phyloP scores from a whole-genome alignment of 2,329 filamentous ascomycete genomes.

The Albifimbria verrucaria region DNA sequence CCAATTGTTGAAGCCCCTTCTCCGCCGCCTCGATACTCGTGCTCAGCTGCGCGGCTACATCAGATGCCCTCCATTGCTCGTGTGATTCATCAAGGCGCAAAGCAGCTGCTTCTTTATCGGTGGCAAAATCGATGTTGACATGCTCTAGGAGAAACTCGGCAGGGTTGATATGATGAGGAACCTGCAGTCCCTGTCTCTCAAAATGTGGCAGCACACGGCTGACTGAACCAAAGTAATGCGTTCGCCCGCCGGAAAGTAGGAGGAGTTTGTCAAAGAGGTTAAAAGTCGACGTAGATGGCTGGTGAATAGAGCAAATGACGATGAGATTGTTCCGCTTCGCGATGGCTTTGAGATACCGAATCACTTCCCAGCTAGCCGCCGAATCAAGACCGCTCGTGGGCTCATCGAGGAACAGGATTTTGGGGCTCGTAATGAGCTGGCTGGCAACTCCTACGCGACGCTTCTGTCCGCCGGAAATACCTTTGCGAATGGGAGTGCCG shows the following conservation, averaged over 20 bases:
- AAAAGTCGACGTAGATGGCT: constrained; percentile 77
- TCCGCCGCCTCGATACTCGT: constrained; percentile 21
- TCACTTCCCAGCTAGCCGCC: constrained; percentile 71
- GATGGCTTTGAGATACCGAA: constrained; percentile 66
- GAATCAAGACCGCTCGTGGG: constrained; percentile 83
- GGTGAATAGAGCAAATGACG: constrained; percentile 80
- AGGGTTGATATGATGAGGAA: constrained; percentile 72
- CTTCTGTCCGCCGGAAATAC: constrained; percentile 83
- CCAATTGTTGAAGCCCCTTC: constrained; percentile 20
- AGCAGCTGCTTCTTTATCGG: constrained; percentile 40
- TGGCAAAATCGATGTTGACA: constrained; percentile 72
- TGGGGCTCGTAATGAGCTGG: constrained; percentile 76
- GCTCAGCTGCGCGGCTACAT: constrained; percentile 14
- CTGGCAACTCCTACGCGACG: constrained; percentile 75
- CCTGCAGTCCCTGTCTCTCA: constrained; percentile 51
- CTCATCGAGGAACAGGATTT: constrained; percentile 79
- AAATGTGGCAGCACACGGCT: constrained; percentile 61
- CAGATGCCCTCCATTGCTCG: constrained; percentile 19
- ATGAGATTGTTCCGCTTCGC: constrained; percentile 68
- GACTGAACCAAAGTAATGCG: constrained; percentile 70
- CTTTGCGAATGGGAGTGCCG: constrained; percentile 79
- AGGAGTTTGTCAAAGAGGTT: constrained; percentile 77
- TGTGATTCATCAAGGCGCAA: constrained; percentile 25
- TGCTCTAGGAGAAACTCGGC: constrained; percentile 78
- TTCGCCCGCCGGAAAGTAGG: constrained; percentile 66